Conservation (phyloP, 257 asterid genomes). For the Cynanchum wilfordii region DNA sequence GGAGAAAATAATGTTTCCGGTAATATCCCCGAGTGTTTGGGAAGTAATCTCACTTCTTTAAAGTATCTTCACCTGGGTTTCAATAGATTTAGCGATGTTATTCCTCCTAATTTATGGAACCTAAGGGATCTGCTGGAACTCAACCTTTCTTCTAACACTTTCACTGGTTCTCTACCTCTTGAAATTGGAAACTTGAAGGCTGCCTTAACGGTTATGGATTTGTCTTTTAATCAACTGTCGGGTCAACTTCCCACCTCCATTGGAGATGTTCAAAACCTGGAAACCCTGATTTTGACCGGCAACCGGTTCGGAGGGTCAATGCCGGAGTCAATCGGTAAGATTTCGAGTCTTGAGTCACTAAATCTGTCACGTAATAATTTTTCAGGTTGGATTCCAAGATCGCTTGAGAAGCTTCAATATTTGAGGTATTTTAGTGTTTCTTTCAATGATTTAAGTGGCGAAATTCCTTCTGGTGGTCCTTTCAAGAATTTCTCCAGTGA, state of each 20-base stretch:
- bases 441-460: constrained; percentile 20
- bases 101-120: too few species aligned
- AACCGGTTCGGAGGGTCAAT: constrained; percentile 16
- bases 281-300: neutral
- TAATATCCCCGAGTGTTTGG: too few species aligned
- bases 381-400: constrained; percentile 23
- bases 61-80: too few species aligned
- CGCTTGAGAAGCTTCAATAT: constrained; percentile 12
- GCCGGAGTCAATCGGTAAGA: constrained; percentile 19
- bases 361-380: constrained; percentile 25
- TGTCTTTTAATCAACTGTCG: too few species aligned
- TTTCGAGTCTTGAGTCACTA: constrained; percentile 10
- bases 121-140: too few species aligned
- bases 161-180: too few species aligned
- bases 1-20: too few species aligned
- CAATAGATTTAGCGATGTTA: too few species aligned
- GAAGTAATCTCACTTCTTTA: too few species aligned
- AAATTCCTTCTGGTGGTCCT: constrained; percentile 27
- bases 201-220: too few species aligned
- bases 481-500: constrained; percentile 15
- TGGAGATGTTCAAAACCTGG: constrained; percentile 11
- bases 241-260: constrained; percentile 17
- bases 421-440: constrained; percentile 19
- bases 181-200: too few species aligned
- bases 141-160: too few species aligned